Evolutionary conservation across 495 filamentous ascomycete species (phyloP), one percentile per base, ranked within the genome.

Genomic region (Lepraria neglecta): DNA sequence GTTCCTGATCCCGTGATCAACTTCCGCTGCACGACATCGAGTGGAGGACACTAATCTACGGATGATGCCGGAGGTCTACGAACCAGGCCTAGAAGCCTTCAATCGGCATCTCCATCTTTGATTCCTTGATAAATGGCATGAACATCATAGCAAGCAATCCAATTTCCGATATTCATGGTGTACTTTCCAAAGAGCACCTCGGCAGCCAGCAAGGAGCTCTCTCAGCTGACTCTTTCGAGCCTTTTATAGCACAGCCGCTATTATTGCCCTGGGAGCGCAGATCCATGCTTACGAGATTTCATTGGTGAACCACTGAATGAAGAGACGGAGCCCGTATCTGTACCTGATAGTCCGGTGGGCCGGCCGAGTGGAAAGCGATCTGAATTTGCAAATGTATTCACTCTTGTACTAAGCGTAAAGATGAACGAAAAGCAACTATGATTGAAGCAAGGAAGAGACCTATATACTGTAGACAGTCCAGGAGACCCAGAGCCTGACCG

Each of bases 11-110:
- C 51, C 59, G 59, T 61, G 59, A 61, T 54, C 52, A 46, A 56
- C 44, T 33, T 56, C 30, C 53, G 59, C 50, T 61, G 59, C 59
- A 61, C 51, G 52, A 61, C 59, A 61, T 61, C 15, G 21, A 17
- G 14, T 21, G 47, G 42, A 46, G 30, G 44, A 19, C 44, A 45
- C 51, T 55, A 17, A 42, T 60, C 58, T 61, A 48, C 59, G 59
- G 59, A 42, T 61, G 31, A 50, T 47, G 59, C 59, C 59, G 59
- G 59, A 56, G 38, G 48, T 55, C 42, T 56, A 17, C 50, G 24
- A 50, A 47, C 3, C 19, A 61, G 27, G 24, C n/a, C 44, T 11
- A 43, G 51, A 42, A 45, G 48, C 43, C 45, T 44, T 51, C 31
- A 50, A 28, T 30, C 47, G 58, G 51, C 51, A 42, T 60, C 10